Evolutionary conservation across 139 green algal genomes (phyloP).

Genomic region (Tetraselmis chui): DNA sequence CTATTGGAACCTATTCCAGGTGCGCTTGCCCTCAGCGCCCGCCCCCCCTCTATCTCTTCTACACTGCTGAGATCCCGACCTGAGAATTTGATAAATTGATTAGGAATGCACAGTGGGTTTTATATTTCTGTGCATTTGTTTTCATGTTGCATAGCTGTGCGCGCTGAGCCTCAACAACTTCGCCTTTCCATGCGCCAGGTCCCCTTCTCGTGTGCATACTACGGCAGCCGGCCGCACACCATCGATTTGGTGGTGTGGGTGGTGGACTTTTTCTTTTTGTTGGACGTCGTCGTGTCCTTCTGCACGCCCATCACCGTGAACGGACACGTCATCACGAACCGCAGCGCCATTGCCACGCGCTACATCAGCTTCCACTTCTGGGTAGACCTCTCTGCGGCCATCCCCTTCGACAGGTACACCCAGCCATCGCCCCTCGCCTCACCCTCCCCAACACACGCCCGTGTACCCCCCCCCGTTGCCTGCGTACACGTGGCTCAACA

Average conservation of each 20-base stretch:
- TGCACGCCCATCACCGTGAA: not conserved
- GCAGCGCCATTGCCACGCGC: not conserved
- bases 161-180: too few species aligned
- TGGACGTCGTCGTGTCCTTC: not conserved
- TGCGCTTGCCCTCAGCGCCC: not conserved
- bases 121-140: too few species aligned
- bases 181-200: too few species aligned
- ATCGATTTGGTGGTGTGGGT: not conserved
- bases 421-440: too few species aligned
- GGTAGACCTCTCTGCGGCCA: constrained; percentile 1
- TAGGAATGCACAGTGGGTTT: too few species aligned
- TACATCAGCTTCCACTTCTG: constrained; percentile 9
- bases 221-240: not conserved
- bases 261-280: not conserved
- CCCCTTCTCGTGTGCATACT: not conserved
- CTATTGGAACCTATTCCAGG: not conserved
- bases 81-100: too few species aligned
- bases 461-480: too few species aligned
- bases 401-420: constrained; percentile 9
- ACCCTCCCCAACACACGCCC: too few species aligned
- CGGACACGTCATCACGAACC: constrained; percentile 1
- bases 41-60: not conserved
- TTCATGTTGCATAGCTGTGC: too few species aligned
- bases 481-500: not conserved
- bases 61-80: not conserved